Evolutionary conservation across 2,329 filamentous ascomycete genomes (phyloP), one percentile per base, ranked within the genome.

Genomic region (Xylariaceae sp.): DNA sequence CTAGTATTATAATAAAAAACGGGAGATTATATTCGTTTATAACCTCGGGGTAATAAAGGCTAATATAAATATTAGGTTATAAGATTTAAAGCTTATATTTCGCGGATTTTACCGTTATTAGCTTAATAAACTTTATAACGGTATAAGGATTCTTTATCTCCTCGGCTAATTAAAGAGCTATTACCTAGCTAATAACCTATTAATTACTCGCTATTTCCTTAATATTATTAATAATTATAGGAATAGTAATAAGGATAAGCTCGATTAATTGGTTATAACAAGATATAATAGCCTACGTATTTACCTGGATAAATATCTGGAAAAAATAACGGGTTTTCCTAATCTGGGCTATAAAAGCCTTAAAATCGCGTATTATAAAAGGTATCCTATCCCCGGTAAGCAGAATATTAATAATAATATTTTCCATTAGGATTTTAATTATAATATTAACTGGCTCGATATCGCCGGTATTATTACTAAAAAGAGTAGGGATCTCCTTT

Each of bases 351-450:
- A 19, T 19, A 34, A 23, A 23, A 23, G 21, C 21, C 21, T 23
- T 8, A 23, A 8, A 23, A 23, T 8, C 21, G 8, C 17, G n/a
- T 13, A 19, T 16, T 29, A 15, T 28, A 21, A 21, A 8, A 19
- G 22, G 10, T 29, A 34, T 29, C 15, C 15, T 8, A 5, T 21
- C 23, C 15, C 21, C 23, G 15, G 13, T 34, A 29, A 29, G n/a
- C 19, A 29, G 14, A 11, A 34, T 28, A 28, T 29, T 34, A 21
- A 29, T 34, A 34, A n/a, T 16, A 28, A 29, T n/a, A 15, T 34
- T 34, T 34, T 34, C 29, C 19, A 21, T 22, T 17, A 33, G 19
- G 19, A 34, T 17, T 12, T 21, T 22, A 29, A 34, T 29, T 14
- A 34, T 29, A 29, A 34, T 21, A 12, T 31, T 21, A n/a, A 17